Evolutionary conservation across 164 flowering plant genomes (phyloP).

Genomic region (Umbellularia californica): DNA sequence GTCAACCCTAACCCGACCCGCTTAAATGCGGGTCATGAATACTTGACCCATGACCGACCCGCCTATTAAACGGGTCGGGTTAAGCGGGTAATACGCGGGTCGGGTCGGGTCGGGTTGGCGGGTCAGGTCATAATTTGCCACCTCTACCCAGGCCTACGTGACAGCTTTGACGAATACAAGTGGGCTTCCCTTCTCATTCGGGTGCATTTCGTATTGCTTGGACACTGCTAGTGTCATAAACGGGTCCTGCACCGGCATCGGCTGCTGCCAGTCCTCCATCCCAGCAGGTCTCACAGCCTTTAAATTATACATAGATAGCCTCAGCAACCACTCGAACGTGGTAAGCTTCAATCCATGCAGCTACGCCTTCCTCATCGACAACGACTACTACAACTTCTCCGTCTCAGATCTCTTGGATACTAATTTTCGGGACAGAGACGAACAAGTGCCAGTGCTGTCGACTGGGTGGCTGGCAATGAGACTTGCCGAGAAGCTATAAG

Average conservation of each 20-base stretch:
- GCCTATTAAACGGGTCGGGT: no score
- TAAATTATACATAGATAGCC: not conserved
- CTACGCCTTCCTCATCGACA: not conserved
- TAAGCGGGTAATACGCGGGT: no score
- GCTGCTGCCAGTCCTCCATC: conserved; percentile 2
- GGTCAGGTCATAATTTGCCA: no score
- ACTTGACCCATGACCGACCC: no score
- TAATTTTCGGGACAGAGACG: no score
- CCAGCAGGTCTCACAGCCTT: not conserved
- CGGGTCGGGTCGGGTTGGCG: no score
- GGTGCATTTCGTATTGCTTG: not conserved
- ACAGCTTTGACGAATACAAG: not conserved
- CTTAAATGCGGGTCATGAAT: no score
- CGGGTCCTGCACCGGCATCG: not conserved
- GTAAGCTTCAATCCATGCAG: not conserved
- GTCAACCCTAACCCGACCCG: no score
- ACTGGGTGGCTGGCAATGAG: not conserved
- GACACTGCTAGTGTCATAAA: not conserved
- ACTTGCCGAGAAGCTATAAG: not conserved
- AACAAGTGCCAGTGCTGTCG: not conserved
- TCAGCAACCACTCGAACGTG: no score
- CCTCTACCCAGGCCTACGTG: not conserved
- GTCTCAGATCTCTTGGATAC: not conserved
- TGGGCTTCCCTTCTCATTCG: not conserved
- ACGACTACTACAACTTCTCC: not conserved